These are phyloP conservation scores for Prinsepia uniflora DNA, from an alignment of 306 rosid species.

Conservation along the genomic window DNA sequence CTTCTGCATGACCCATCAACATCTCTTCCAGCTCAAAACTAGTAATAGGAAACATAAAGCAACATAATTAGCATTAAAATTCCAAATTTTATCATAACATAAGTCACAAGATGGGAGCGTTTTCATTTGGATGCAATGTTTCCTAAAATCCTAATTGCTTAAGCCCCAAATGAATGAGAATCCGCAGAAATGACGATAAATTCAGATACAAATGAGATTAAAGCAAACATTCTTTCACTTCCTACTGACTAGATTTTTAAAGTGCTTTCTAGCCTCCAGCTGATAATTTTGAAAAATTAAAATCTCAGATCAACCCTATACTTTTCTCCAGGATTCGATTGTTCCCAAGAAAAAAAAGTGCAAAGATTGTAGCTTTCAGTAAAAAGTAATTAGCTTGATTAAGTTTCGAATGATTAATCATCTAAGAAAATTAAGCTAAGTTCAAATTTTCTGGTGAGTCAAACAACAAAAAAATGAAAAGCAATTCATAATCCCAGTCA, in stretches of 20 bases:
- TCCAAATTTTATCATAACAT: background rate
- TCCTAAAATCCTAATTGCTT: background rate
- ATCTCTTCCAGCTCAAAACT: conserved; percentile 47
- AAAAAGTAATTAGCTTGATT: background rate
- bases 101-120: conserved; percentile 1
- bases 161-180: background rate
- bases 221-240: background rate
- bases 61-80: conserved; percentile 11
- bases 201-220: background rate
- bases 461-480: background rate
- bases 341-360: background rate
- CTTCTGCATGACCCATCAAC: conserved; percentile 65
- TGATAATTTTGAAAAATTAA: background rate
- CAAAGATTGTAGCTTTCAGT: conserved; percentile 1
- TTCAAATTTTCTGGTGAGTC: background rate
- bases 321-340: background rate
- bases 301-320: background rate
- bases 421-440: background rate
- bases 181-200: background rate
- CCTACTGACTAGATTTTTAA: background rate
- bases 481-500: background rate
- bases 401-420: background rate
- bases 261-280: background rate
- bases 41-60: conserved; percentile 20
- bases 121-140: background rate